phyloP scores from a whole-genome alignment of 352 stramenopile genomes.

The Thalassiosira exigua region DNA sequence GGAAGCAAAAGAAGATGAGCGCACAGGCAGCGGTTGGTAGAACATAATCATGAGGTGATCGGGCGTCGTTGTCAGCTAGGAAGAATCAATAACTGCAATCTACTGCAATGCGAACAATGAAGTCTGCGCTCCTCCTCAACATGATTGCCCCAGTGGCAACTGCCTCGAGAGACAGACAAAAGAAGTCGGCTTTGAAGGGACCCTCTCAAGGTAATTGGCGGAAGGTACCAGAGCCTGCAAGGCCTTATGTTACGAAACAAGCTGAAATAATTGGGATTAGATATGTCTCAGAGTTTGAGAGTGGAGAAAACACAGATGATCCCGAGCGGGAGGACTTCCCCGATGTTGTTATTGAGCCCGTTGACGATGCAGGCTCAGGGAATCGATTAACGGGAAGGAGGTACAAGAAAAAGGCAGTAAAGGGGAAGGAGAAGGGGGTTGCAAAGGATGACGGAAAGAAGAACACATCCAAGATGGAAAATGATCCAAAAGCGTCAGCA shows the following conservation, averaged over 20 bases:
- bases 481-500: background rate
- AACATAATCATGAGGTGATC: no score
- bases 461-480: background rate
- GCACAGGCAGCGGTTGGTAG: no score
- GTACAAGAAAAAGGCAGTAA: background rate
- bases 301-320: background rate
- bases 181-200: background rate
- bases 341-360: background rate
- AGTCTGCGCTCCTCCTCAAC: background rate
- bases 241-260: no score
- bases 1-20: background rate
- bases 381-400: background rate
- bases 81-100: background rate
- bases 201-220: background rate
- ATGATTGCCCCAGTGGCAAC: background rate
- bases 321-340: background rate
- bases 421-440: background rate
- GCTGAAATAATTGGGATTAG: no score
- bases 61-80: no score
- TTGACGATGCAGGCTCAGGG: background rate
- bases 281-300: no score
- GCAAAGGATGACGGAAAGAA: background rate
- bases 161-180: background rate
- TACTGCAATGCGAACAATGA: background rate
- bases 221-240: background rate